These are phyloP conservation scores for Lathyrus tuberosus DNA, from an alignment of 306 rosid genomes.

Conservation along the genomic window DNA sequence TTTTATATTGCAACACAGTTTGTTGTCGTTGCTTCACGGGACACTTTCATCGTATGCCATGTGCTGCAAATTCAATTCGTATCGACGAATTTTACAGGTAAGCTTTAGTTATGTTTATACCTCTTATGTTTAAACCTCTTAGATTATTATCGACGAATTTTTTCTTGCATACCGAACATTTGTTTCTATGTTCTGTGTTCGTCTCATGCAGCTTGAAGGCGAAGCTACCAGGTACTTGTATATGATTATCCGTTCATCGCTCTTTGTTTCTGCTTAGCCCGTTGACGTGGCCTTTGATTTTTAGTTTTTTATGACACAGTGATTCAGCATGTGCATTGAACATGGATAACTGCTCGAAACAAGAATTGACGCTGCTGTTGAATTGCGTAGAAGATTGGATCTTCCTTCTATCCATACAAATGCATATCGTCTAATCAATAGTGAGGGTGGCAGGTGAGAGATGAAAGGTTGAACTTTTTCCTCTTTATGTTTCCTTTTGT, in stretches of 20 bases:
- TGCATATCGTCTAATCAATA: conserved; percentile 80
- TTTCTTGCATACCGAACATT: no score
- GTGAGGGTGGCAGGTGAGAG: conserved; percentile 90
- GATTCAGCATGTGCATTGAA: conserved; percentile 63
- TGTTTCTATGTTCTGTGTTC: conserved; percentile 86
- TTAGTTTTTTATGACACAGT: conserved; percentile 46
- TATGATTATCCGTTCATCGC: conserved; percentile 18
- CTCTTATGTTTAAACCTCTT: no score
- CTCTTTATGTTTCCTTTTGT: neutral
- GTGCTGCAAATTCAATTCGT: no score
- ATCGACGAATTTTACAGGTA: no score
- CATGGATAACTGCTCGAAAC: conserved; percentile 77
- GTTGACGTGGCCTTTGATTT: conserved; percentile 30
- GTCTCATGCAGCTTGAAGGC: conserved; percentile 87
- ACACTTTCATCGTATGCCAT: no score
- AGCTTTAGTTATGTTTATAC: no score
- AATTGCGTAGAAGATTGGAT: conserved; percentile 70
- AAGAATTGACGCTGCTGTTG: conserved; percentile 66
- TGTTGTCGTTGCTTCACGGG: no score
- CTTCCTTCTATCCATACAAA: conserved; percentile 80
- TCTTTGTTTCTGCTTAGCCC: conserved; percentile 19
- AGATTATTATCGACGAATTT: no score
- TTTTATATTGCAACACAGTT: no score
- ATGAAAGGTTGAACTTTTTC: conserved; percentile 20
- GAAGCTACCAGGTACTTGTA: conserved; percentile 68